Base-by-base conservation (phyloP, 306 rosid genomes). In the Senna siamea region DNA sequence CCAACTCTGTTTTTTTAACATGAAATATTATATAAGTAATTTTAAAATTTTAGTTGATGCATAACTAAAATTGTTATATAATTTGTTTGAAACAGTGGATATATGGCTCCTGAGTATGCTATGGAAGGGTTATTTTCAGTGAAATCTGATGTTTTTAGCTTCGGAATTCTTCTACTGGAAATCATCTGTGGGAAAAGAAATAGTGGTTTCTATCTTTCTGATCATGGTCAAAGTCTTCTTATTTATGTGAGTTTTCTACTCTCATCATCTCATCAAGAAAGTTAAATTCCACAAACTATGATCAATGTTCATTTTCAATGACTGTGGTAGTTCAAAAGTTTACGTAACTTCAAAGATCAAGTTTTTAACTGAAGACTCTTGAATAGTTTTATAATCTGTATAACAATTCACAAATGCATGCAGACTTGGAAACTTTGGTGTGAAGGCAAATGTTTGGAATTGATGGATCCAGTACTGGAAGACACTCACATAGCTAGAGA, bases 341-440 rank as follows among this genome's bases (percentile, higher is more conserved):
- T n/a, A n/a, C n/a, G n/a, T n/a, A n/a, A n/a, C n/a, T n/a, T n/a
- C 30, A 26, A 26, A 26, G 30, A 1, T 26, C 30, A 26, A 26
- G 3, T 26, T 37, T 5, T 37, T 37, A 37, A 5, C 8, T 37
- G 40, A 37, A 4, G 40, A 37, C 40, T 7, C 40, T 0, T 13
- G 5, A 47, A 14, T 15, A 14, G 2, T 47, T 15, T 47, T 5
- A 14, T 47, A 14, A 15, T 47, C 18, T 14, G 8, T 14, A 7
- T 37, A 5, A 37, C 4, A 7, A 38, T 28, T 30, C 0, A 47
- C 11, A 56, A 37, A 1, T 67, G 23, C 28, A 4, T 76, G 69
- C 75, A 85, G 89, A 67, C 87, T 38, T 85, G 87, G 92, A 75
- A 9, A 56, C 66, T 61, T 0, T 88, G 92, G 92, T 73, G 66